Base-by-base conservation (phyloP, 129 eudicot genomes). In the Apium graveolens region DNA sequence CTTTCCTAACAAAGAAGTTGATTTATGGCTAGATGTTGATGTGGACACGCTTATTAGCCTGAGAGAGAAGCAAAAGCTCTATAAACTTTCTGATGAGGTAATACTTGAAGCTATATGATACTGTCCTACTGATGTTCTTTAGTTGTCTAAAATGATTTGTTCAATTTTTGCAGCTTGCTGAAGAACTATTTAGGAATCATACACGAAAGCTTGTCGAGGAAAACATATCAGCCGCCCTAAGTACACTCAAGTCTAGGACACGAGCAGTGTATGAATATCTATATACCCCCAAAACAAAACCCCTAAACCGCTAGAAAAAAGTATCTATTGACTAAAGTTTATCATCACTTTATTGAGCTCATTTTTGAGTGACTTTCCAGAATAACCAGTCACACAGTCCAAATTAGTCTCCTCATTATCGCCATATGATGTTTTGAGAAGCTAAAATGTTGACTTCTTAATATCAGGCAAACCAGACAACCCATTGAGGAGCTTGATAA, bases 1-100 rank as follows among this genome's bases (percentile, higher is more conserved):
- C 12, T 43, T 43, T 31, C 3, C 66, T 80, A 53, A 80, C 73
- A 60, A 80, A 43, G 26, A 34, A 13, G 35, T 31, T 63, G 42
- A 57, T 55, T 29, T 74, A 76, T 70, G 82, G n/a, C 62, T 68
- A 96, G 99, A 92, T 92, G 20, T 92, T 82, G 86, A 85, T 76
- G 87, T 79, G 32, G 78, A 86, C 74, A 91, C 90, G 65, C 91
- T 96, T 86, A 79, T 89, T 76, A 82, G 83, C 73, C 85, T 96
- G 51, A 90, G 97, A 86, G 92, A 96, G 78, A 90, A 91, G 76
- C 99, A 96, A 79, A 86, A 87, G 72, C 83, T 77, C 63, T 90
- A 86, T 80, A 90, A 88, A 78, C 97, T 96, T 65, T 89, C 97
- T 73, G 97, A 96, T 84, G 97, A 96, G 99, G 99, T 92, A 86